These are phyloP conservation scores for Filobasidium uniguttulatum DNA, from an alignment of 1,284 basidiomycete species.

Conservation along the genomic window DNA sequence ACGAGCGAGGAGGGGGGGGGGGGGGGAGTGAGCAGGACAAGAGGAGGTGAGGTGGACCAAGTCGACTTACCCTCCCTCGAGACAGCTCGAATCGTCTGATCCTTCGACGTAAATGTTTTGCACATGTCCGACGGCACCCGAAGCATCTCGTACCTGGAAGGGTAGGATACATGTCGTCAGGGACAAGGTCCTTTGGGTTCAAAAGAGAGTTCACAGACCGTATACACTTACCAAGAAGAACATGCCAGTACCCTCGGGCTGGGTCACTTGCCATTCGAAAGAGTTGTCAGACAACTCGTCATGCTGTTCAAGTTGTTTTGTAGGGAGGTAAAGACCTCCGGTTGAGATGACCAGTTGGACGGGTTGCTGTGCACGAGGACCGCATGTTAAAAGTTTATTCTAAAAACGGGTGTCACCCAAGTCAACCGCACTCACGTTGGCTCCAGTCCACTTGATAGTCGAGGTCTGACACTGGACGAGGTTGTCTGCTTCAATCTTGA, in stretches of 20 bases:
- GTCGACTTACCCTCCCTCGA: slow-evolving; percentile 5
- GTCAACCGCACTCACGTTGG: slow-evolving; percentile 19
- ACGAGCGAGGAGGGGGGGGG: neutral
- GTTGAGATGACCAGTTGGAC: slow-evolving; percentile 25
- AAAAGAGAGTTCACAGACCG: neutral
- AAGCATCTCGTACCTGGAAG: slow-evolving; percentile 24
- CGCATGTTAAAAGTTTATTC: neutral
- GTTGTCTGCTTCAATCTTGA: slow-evolving; percentile 23
- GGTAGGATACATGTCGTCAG: neutral
- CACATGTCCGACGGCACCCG: slow-evolving; percentile 26
- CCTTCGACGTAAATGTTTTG: slow-evolving; percentile 26
- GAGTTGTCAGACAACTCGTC: slow-evolving; percentile 16
- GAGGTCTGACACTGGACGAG: slow-evolving; percentile 29
- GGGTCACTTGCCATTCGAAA: slow-evolving; percentile 25
- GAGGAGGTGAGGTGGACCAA: neutral
- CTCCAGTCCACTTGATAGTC: slow-evolving; percentile 28
- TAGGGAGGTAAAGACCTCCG: slow-evolving; percentile 30
- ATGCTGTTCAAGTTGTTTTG: slow-evolving; percentile 18
- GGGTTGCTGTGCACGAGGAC: neutral
- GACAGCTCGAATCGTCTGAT: slow-evolving; percentile 22
- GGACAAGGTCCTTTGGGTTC: too few relatives aligned
- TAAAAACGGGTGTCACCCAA: neutral
- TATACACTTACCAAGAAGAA: slow-evolving; percentile 20
- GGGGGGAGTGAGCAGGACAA: neutral
- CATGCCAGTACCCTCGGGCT: slow-evolving; percentile 21